Conservation (phyloP, 192 early-diverging fungal species). For the Obelidium mucronatum region DNA sequence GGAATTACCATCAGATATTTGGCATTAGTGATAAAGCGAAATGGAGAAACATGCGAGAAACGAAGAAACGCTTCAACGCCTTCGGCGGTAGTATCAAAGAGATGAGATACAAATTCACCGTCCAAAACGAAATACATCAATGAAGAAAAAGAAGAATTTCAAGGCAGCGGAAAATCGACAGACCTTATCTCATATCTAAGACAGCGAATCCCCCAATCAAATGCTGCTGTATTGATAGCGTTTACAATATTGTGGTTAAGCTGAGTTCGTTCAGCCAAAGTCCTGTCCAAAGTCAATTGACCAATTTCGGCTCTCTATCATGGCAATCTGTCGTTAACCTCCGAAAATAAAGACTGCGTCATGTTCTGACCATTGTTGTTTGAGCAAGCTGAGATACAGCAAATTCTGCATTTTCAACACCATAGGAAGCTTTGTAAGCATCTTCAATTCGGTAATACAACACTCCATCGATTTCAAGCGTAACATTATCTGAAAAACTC, state of each 20-base stretch:
- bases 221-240: conserved; percentile 91
- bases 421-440: conserved; percentile 89
- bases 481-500: conserved; percentile 82
- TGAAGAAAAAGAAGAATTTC: background rate
- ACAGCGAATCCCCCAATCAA: conserved; percentile 96
- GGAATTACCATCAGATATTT: conserved; percentile 97
- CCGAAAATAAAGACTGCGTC: background rate
- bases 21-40: too few relatives aligned
- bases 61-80: background rate
- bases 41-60: background rate
- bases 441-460: conserved; percentile 93
- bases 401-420: conserved; percentile 94
- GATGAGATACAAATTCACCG: too few relatives aligned
- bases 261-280: conserved; percentile 90
- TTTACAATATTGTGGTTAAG: conserved; percentile 94
- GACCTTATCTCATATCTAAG: conserved; percentile 57
- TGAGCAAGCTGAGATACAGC: conserved; percentile 97
- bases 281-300: conserved; percentile 96
- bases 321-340: conserved; percentile 2
- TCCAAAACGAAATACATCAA: too few relatives aligned
- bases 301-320: conserved; percentile 91
- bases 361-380: conserved; percentile 82
- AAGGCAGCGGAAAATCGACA: background rate
- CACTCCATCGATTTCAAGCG: conserved; percentile 94
- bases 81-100: background rate